Percentiles rank a stretch among this genome's conserved stretches.
These are phyloP conservation scores for Pyricularia sp. DNA, from an alignment of 2,329 filamentous ascomycete species.

Conservation along the genomic window DNA sequence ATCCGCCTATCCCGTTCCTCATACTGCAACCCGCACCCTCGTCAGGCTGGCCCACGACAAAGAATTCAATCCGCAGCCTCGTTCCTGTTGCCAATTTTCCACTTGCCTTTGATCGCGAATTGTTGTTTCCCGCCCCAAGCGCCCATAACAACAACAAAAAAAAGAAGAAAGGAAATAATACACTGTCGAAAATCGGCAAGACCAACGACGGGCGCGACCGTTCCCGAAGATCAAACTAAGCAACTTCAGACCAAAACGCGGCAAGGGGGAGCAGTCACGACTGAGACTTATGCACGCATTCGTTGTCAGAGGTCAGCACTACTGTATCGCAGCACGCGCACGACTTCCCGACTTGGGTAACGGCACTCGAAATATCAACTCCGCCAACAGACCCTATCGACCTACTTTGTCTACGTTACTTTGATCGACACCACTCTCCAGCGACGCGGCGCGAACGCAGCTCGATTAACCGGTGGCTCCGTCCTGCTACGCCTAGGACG, in stretches of 20 bases:
- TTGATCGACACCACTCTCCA: not conserved
- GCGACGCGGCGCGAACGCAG: not conserved
- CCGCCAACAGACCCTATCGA: not conserved
- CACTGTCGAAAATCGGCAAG: not conserved
- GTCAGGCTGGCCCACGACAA: not conserved
- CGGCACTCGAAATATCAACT: not conserved
- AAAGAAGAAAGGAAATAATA: not conserved
- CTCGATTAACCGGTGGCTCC: not conserved
- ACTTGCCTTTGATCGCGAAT: not conserved
- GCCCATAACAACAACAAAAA: not conserved
- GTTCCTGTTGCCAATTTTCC: not conserved
- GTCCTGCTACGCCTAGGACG: not conserved
- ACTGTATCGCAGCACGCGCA: not conserved
- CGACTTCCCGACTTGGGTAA: not conserved
- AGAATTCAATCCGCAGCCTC: not conserved
- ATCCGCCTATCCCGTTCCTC: not conserved
- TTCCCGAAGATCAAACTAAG: not conserved
- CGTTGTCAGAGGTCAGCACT: not conserved
- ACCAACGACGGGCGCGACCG: not conserved
- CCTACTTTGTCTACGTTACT: not conserved
- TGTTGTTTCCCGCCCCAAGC: slow-evolving; percentile 1
- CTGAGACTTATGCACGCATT: not conserved
- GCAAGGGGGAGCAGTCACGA: not conserved
- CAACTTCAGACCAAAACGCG: not conserved
- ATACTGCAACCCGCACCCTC: not conserved